A percentile compares a stretch with the other conserved stretches of the same genome.
phyloP scores from a whole-genome alignment of 225 moss, liverwort and hornwort genomes.

The Anthoceros angustus region DNA sequence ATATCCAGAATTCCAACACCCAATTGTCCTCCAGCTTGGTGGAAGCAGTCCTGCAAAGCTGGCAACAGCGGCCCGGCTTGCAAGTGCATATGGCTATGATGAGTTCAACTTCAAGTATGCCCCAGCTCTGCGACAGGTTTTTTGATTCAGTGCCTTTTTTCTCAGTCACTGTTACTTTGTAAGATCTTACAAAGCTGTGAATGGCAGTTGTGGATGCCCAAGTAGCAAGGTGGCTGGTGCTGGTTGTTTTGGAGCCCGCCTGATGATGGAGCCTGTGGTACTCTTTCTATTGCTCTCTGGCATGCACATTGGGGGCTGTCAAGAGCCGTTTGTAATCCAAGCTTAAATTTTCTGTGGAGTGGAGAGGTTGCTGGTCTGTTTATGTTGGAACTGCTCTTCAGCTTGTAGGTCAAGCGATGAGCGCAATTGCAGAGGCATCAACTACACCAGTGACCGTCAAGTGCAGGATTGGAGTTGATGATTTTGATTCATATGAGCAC shows the following conservation, averaged over 20 bases:
- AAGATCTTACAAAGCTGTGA: background rate
- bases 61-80: constrained; percentile 67
- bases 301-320: too few relatives aligned
- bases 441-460: constrained; percentile 86
- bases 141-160: background rate
- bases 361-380: background rate
- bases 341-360: background rate
- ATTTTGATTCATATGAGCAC: constrained; percentile 82
- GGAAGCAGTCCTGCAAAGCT: constrained; percentile 70
- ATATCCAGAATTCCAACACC: constrained; percentile 74
- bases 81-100: constrained; percentile 65
- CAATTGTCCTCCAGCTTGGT: constrained; percentile 86
- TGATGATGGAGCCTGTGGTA: constrained; percentile 95
- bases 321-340: background rate
- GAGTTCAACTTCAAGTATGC: constrained; percentile 83
- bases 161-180: constrained; percentile 6
- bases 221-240: constrained; percentile 86
- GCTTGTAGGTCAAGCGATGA: constrained; percentile 78
- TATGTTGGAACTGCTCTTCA: constrained; percentile 22
- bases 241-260: constrained; percentile 82
- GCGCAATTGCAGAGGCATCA: constrained; percentile 65
- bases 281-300: constrained; percentile 2
- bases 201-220: constrained; percentile 87
- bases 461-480: constrained; percentile 91
- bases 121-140: background rate